Evolutionary conservation across 331 rosid species (phyloP).

Genomic region (Rosa hybrid): DNA sequence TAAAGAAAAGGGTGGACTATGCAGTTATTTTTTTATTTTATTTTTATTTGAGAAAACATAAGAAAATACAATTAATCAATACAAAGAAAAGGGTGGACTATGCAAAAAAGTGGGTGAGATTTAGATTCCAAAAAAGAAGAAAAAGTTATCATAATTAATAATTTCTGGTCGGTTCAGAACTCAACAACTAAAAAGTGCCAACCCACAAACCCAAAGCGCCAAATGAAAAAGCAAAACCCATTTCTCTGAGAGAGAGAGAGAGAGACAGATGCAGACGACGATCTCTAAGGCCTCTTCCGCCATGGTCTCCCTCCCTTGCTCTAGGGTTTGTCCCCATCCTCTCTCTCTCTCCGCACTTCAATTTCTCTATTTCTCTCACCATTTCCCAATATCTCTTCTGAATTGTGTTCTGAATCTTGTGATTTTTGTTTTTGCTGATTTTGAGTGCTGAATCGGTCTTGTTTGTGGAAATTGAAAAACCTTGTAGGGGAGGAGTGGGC

Average conservation of each 20-base stretch:
- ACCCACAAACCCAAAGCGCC: not conserved
- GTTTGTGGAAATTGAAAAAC: conserved; percentile 17
- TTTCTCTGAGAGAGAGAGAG: not conserved
- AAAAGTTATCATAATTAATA: not conserved
- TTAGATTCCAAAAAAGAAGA: not conserved
- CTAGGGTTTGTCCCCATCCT: conserved; percentile 47
- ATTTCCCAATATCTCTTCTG: not conserved
- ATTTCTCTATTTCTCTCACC: not conserved
- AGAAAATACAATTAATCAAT: not conserved
- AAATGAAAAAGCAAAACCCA: not conserved
- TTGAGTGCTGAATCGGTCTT: not conserved
- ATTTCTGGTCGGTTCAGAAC: not conserved
- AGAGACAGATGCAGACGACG: conserved; percentile 16
- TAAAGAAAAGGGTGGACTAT: no score
- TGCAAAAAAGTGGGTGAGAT: not conserved
- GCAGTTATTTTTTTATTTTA: no score
- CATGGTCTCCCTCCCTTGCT: conserved; percentile 58
- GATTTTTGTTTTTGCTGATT: not conserved
- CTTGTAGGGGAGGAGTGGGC: conserved; percentile 62
- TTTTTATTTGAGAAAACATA: no score
- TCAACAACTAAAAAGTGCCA: not conserved
- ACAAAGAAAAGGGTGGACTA: no score
- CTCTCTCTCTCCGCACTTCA: not conserved
- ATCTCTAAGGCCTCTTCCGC: conserved; percentile 61
- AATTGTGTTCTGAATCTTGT: not conserved